phyloP scores from a whole-genome alignment of 768 basidiomycete species.

The Auricularia sp. region DNA sequence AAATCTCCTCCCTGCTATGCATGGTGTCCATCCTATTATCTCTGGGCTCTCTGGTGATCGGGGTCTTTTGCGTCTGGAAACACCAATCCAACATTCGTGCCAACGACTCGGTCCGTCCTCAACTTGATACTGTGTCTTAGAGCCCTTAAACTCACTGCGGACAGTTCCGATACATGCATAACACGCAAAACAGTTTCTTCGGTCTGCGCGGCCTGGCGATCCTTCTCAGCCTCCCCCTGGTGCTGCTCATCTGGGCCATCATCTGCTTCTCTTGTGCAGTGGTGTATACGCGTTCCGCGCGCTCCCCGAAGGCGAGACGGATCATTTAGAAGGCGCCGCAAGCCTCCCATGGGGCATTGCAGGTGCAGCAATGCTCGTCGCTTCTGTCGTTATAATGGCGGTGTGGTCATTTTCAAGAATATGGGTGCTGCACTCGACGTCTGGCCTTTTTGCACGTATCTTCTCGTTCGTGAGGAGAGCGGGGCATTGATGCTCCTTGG shows the following conservation, averaged over 20 bases:
- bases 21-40: conserved; percentile 40
- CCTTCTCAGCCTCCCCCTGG: conserved; percentile 41
- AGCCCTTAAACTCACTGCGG: no score
- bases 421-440: neutral
- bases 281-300: conserved; percentile 36
- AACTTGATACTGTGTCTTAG: neutral
- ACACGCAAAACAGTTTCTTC: conserved; percentile 34
- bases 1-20: conserved; percentile 22
- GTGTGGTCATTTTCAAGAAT: neutral
- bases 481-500: no score
- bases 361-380: neutral
- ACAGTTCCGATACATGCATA: conserved; percentile 47
- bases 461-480: neutral
- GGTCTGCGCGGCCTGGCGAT: conserved; percentile 43
- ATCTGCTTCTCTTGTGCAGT: conserved; percentile 38
- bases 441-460: neutral
- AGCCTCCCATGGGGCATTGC: neutral
- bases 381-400: neutral
- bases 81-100: conserved; percentile 40
- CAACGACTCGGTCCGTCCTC: conserved; percentile 30
- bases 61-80: conserved; percentile 48
- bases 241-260: conserved; percentile 48
- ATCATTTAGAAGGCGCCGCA: neutral
- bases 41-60: conserved; percentile 45
- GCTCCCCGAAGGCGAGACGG: conserved; percentile 11